These are phyloP conservation scores for Ogataea pini DNA, from an alignment of 805 yeast genomes.

Conservation along the genomic window DNA sequence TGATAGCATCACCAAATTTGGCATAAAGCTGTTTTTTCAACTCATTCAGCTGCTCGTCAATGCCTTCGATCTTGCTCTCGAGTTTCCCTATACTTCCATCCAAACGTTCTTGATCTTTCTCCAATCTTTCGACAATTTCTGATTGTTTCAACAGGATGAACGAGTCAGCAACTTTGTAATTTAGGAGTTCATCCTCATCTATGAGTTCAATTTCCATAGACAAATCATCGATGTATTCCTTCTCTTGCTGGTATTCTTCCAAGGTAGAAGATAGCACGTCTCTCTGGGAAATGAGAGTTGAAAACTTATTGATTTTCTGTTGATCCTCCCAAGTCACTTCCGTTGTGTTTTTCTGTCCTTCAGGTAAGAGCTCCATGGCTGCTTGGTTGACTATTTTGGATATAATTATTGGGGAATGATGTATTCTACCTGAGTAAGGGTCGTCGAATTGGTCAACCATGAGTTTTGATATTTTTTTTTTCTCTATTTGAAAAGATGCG, in stretches of 20 bases:
- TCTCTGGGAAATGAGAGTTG: slow-evolving; percentile 73
- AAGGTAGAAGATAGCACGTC: slow-evolving; percentile 56
- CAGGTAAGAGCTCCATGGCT: slow-evolving; percentile 45
- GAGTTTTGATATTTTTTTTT: background rate
- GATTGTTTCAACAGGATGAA: slow-evolving; percentile 70
- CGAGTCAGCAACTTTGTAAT: slow-evolving; percentile 79
- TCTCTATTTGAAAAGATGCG: background rate
- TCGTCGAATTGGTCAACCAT: no score
- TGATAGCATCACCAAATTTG: slow-evolving; percentile 86
- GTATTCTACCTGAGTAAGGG: no score
- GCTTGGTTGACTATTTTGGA: background rate
- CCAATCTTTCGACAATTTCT: slow-evolving; percentile 69
- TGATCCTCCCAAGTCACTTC: slow-evolving; percentile 86
- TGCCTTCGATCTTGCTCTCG: slow-evolving; percentile 48
- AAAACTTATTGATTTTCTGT: slow-evolving; percentile 83
- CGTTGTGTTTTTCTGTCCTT: slow-evolving; percentile 52
- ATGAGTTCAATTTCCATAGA: slow-evolving; percentile 81
- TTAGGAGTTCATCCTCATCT: slow-evolving; percentile 71
- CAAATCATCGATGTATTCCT: slow-evolving; percentile 86
- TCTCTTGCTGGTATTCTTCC: slow-evolving; percentile 57
- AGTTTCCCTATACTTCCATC: slow-evolving; percentile 49
- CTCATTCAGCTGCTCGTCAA: slow-evolving; percentile 54
- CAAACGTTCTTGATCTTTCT: slow-evolving; percentile 55
- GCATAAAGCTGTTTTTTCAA: slow-evolving; percentile 79
- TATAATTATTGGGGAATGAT: no score